phyloP scores from a whole-genome alignment of 345 rosid species.

The Salix dunnii region DNA sequence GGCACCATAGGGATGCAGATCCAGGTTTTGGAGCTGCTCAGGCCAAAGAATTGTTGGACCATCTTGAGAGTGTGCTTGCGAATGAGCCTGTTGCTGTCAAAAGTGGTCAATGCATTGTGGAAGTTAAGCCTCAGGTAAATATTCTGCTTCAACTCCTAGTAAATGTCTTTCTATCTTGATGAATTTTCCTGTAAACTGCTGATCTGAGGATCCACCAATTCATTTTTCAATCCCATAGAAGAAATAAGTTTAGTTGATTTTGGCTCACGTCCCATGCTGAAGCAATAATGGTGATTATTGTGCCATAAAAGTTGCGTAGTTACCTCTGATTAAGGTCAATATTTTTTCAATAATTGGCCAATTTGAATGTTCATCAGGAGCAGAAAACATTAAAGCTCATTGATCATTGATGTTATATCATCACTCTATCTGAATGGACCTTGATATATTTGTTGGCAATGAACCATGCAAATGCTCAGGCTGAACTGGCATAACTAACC shows the following conservation, averaged over 20 bases:
- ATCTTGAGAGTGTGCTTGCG: slow-evolving; percentile 70
- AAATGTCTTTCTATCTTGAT: background rate
- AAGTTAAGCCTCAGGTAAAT: slow-evolving; percentile 74
- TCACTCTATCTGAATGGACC: background rate
- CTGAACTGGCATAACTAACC: background rate
- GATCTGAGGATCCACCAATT: background rate
- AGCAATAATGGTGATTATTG: background rate
- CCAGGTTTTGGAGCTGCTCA: slow-evolving; percentile 70
- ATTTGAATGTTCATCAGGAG: background rate
- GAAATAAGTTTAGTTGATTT: background rate
- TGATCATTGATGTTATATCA: background rate
- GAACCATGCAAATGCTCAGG: background rate
- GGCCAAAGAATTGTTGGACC: slow-evolving; percentile 76
- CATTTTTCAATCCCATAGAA: background rate
- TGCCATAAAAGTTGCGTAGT: background rate
- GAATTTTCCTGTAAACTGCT: background rate
- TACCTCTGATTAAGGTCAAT: background rate
- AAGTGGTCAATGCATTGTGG: slow-evolving; percentile 68
- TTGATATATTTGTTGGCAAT: background rate
- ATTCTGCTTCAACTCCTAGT: background rate
- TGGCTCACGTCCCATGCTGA: background rate
- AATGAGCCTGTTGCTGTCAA: slow-evolving; percentile 71
- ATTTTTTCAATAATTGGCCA: background rate
- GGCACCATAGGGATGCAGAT: slow-evolving; percentile 80
- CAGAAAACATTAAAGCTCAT: background rate